Conservation (phyloP, 2,329 filamentous ascomycete genomes). For the Fonsecaea nubica region DNA sequence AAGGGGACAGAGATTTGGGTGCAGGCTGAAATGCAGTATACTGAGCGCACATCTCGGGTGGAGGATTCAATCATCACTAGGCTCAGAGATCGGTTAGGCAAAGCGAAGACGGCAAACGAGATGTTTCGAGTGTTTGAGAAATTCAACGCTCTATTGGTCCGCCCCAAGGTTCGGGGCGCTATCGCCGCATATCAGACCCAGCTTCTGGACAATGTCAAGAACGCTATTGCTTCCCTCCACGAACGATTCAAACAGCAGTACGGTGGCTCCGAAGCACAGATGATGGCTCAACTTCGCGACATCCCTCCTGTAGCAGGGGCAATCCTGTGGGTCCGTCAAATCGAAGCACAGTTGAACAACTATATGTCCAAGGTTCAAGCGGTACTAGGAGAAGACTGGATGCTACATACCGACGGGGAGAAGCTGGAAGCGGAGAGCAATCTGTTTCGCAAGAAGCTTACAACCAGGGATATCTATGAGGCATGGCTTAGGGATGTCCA, state of each 20-base stretch:
- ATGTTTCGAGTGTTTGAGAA: conserved; percentile 99
- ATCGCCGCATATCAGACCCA: conserved; percentile 98
- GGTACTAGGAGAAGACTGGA: conserved; percentile 93
- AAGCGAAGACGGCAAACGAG: conserved; percentile 95
- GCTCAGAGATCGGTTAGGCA: conserved; percentile 87
- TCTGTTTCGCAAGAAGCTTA: conserved; percentile 93
- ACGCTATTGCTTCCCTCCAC: conserved; percentile 89
- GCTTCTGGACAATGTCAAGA: conserved; percentile 96
- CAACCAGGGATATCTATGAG: conserved; percentile 91
- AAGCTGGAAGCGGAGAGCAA: conserved; percentile 91
- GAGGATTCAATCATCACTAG: conserved; percentile 99
- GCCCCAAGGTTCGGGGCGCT: conserved; percentile 97
- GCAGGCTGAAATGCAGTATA: conserved; percentile 93
- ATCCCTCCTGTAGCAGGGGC: conserved; percentile 94
- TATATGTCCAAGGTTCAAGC: conserved; percentile 99
- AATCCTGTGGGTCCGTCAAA: conserved; percentile 97
- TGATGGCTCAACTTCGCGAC: conserved; percentile 96
- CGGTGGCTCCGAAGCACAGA: conserved; percentile 94
- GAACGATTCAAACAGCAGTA: conserved; percentile 99
- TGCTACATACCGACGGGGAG: conserved; percentile 90
- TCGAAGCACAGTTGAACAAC: conserved; percentile 90
- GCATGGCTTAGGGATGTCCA: conserved; percentile 93
- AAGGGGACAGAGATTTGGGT: conserved; percentile 93
- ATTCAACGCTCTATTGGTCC: conserved; percentile 97
- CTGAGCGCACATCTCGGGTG: conserved; percentile 93